These are phyloP conservation scores for Parsonsia alboflavescens DNA, from an alignment of 257 asterid genomes.

Conservation along the genomic window DNA sequence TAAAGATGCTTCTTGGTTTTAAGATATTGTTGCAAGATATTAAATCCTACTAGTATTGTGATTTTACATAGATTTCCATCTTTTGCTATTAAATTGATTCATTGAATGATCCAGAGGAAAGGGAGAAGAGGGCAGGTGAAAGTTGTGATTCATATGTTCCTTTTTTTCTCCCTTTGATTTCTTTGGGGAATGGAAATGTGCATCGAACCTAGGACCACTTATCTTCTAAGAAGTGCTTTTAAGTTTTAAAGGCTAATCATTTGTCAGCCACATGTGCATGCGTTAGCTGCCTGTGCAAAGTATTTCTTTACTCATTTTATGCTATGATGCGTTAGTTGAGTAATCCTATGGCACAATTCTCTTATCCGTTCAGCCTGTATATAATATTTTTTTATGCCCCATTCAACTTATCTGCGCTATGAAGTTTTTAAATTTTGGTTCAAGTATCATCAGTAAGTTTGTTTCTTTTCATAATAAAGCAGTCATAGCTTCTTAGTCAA, in stretches of 20 bases:
- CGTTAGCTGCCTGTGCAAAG: background rate
- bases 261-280: background rate
- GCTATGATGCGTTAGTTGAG: background rate
- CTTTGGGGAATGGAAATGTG: background rate
- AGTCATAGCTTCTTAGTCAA: background rate
- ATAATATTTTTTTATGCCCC: background rate
- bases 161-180: background rate
- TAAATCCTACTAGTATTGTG: background rate
- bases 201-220: background rate
- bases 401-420: background rate
- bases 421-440: background rate
- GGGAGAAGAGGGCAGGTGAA: background rate
- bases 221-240: background rate
- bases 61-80: background rate
- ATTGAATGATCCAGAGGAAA: background rate
- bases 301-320: background rate
- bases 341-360: background rate
- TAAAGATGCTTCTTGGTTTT: background rate
- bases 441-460: background rate
- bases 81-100: background rate
- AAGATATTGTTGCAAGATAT: background rate
- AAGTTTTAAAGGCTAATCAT: background rate
- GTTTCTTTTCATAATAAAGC: background rate
- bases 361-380: background rate
- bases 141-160: background rate